Evolutionary conservation across 306 rosid genomes (phyloP), one percentile per base, ranked within the genome.

Genomic region (Pyrus bretschneideri): DNA sequence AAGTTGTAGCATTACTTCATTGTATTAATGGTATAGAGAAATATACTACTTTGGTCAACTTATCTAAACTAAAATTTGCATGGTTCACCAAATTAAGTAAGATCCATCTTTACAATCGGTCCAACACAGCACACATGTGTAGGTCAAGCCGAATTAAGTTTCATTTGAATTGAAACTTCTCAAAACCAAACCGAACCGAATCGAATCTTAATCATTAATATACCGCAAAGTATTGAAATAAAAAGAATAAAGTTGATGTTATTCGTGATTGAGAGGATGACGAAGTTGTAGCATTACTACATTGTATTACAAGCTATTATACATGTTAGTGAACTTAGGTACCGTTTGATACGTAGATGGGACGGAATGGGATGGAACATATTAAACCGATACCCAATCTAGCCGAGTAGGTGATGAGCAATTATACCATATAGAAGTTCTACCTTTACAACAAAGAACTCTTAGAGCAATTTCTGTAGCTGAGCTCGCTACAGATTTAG

Each of bases 401-500:
- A 38, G 42, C 42, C 42, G 42, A 38, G 42, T 7, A 38, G 42
- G 42, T 38, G 10, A 38, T 38, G 42, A 38, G 42, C 42, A 38
- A 38, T 38, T 1, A 75, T 68, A 82, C 29, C 58, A 64, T 61
- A 29, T 27, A 9, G 2, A 22, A 71, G 69, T 66, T 83, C 77
- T 82, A 70, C 85, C 88, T 89, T 86, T 85, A 86, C 89, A 85
- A 68, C 78, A 75, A 74, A 75, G 15, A 81, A 19, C 46, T 14
- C 33, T 58, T 38, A 7, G 75, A 78, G 75, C 78, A 85, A 54
- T 62, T 49, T 83, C 86, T 83, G 96, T 85, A 89, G 97, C 97
- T 78, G 92, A 89, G 97, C 71, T 89, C 86, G 98, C 96, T 88
- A 86, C 97, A 82, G 80, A 79, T 45, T 78, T 90, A 90, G 76